Conservation (phyloP, 108 stramenopile genomes). For the Nitzschia sp. region DNA sequence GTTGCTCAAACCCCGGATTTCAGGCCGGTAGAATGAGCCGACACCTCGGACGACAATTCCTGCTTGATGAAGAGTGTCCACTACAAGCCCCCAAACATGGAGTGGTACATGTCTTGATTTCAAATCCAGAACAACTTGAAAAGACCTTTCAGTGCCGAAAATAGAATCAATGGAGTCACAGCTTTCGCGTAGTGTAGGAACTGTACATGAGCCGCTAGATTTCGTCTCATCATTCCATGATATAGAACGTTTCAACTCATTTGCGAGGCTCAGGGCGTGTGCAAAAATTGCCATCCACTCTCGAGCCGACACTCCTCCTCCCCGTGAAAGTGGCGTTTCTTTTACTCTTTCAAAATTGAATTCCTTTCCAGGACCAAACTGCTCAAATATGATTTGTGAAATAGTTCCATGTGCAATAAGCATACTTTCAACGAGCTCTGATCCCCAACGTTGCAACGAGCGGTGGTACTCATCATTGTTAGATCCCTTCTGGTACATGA, state of each 20-base stretch:
- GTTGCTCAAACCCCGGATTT: constrained; percentile 67
- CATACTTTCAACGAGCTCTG: constrained; percentile 69
- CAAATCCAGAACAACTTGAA: constrained; percentile 76
- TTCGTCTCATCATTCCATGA: constrained; percentile 19
- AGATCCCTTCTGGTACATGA: constrained; percentile 37
- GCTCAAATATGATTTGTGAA: constrained; percentile 68
- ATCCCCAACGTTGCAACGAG: constrained; percentile 56
- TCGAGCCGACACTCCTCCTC: constrained; percentile 79
- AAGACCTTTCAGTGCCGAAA: constrained; percentile 50
- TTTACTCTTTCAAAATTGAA: constrained; percentile 82
- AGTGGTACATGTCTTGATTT: constrained; percentile 84
- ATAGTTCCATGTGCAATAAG: constrained; percentile 83
- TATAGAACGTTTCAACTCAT: background rate
- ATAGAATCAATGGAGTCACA: constrained; percentile 54
- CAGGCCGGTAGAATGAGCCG: constrained; percentile 70
- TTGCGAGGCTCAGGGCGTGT: constrained; percentile 67
- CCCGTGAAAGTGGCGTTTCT: constrained; percentile 70
- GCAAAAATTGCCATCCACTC: constrained; percentile 83
- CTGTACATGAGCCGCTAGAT: constrained; percentile 14
- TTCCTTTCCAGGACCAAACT: constrained; percentile 59
- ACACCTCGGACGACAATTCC: constrained; percentile 77
- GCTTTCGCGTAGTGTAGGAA: constrained; percentile 58
- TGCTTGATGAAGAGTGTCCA: constrained; percentile 58
- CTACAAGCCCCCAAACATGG: constrained; percentile 65
- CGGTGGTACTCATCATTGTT: constrained; percentile 42